Conservation (phyloP, 2,329 filamentous ascomycete species). For the Botryotinia calthae region DNA sequence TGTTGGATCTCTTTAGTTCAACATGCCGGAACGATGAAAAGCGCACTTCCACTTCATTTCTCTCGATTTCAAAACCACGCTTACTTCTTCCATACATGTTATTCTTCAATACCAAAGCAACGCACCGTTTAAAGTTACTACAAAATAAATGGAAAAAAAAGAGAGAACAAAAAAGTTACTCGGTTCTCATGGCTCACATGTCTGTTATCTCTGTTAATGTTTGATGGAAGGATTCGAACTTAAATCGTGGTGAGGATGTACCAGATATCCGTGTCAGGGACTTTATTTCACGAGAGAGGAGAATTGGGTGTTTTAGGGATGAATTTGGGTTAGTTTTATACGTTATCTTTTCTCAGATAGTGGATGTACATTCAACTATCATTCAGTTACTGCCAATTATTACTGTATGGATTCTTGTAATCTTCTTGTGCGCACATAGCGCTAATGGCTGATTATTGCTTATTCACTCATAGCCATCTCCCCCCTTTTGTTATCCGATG, state of each 20-base stretch:
- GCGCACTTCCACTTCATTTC: not conserved
- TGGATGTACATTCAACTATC: accelerated
- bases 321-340: no score
- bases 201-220: not conserved
- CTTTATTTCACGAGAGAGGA: not conserved
- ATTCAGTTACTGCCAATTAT: not conserved
- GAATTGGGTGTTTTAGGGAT: not conserved
- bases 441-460: not conserved
- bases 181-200: not conserved
- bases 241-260: not conserved
- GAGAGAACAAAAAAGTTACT: not conserved
- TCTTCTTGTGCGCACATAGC: accelerated
- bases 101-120: accelerated
- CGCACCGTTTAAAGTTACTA: no score
- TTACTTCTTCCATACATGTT: no score
- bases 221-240: not conserved
- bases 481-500: not conserved
- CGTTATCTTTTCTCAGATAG: not conserved
- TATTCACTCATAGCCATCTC: not conserved
- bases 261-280: not conserved
- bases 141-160: not conserved
- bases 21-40: not conserved
- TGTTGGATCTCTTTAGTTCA: not conserved
- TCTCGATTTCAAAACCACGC: not conserved
- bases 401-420: accelerated